Evolutionary conservation across 768 basidiomycete species (phyloP), one percentile per base, ranked within the genome.

Genomic region (Russula ochroleuca): DNA sequence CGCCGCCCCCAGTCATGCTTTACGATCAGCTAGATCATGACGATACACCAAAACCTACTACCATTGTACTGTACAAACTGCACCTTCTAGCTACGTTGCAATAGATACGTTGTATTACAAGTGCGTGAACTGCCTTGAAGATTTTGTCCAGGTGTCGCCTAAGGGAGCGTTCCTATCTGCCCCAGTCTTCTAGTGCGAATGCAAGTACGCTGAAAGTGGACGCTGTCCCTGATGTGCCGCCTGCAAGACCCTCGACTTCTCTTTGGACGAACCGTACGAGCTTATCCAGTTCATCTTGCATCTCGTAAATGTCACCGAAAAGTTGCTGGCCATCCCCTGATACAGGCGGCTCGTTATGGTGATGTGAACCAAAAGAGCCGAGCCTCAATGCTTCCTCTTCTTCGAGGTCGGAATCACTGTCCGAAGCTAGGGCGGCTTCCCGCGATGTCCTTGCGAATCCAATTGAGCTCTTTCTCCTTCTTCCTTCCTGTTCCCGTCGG

Each of bases 151-250:
- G 48, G 25, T 33, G 13, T 49, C 43, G 19, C 38, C 19, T 38
- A 41, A 23, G 13, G 38, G 54, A 38, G 21, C 28, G 63, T 1
- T 40, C 52, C 56, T 71, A 76, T 63, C 69, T 66, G 73, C 90
- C 88, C 89, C 90, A 92, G 70, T 90, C 90, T 58, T 92, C 87
- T 63, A 93, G 75, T 47, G 82, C 78, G 72, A 93, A 92, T 11
- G 88, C 87, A 56, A 92, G 75, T 37, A 89, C 79, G 1, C 83
- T 86, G 70, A 90, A 92, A 1, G 85, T 77, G 33, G 84, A 72
- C 14, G 85, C 83, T 31, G 79, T 82, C 57, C 85, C 85, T 19
- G 79, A 79, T n/a, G 76, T 72, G 0, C 86, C 84, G 45, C 81
- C 81, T 14, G 86, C 86, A 25, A 91, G 75, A 68, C 77, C 83